Evolutionary conservation across 2,329 filamentous ascomycete genomes (phyloP), one percentile per base, ranked within the genome.

Genomic region (Pseudogymnoascus pannorum): DNA sequence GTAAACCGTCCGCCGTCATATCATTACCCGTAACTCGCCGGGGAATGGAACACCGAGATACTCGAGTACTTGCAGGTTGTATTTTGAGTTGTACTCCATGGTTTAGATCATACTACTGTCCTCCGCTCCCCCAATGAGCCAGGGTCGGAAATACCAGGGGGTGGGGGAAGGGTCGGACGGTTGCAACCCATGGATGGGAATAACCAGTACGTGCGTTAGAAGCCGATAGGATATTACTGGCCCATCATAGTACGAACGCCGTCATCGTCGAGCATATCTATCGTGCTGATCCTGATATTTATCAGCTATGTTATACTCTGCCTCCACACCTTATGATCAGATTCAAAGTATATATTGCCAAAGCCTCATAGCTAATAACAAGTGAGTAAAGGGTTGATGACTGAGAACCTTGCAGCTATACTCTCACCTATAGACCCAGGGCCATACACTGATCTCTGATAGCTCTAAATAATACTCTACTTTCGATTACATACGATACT

Each of bases 391-490:
- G 18, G 9, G n/a, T 5, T 5, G 18, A 31, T 12, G 8, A 18
- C n/a, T 12, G 48, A 31, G 26, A 12, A 31, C 18, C 9, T 12
- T 54, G 48, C 5, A 31, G 24, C 5, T 9, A 16, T 31, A 31
- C 8, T 29, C 8, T 18, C n/a, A 54, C 7, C 29, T 18, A 16
- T 51, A 14, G 26, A 11, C 9, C 8, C 4, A 7, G 4, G 6
- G 2, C n/a, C n/a, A 9, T n/a, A 54, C 2, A 54, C 48, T 54
- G 48, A 54, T 16, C 5, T 31, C 2, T 18, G 26, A 31, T 16
- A 54, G 48, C 48, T 54, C 9, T 54, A 31, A 54, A 31, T 18
- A 54, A 54, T 54, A 54, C 24, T 11, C n/a, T 54, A 54, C n/a
- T 54, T 5, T 54, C 48, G 24, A 54, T 31, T 31, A 18, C 48